phyloP scores from a whole-genome alignment of 1,139 yeast genomes.

The Taiozyma sp. region DNA sequence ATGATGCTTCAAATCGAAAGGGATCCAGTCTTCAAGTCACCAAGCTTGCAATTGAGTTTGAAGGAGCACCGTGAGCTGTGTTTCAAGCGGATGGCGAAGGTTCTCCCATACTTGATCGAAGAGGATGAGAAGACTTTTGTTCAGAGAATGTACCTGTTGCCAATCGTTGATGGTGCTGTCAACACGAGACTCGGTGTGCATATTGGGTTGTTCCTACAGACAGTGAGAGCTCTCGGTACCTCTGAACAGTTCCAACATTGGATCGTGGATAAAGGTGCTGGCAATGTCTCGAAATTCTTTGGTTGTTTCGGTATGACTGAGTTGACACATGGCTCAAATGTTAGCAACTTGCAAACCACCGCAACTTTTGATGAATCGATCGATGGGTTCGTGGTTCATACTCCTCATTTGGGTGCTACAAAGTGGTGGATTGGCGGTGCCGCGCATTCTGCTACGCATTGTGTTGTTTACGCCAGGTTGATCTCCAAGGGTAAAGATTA shows the following conservation, averaged over 20 bases:
- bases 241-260: conserved; percentile 53
- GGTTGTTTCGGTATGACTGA: conserved; percentile 96
- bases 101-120: conserved; percentile 35
- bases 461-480: conserved; percentile 74
- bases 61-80: conserved; percentile 45
- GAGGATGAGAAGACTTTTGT: conserved; percentile 37
- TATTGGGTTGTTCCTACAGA: conserved; percentile 61
- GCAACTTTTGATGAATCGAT: conserved; percentile 63
- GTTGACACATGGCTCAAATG: conserved; percentile 89
- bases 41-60: conserved; percentile 39
- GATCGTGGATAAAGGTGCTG: conserved; percentile 77
- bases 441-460: conserved; percentile 86
- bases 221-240: conserved; percentile 69
- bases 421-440: conserved; percentile 99
- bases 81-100: conserved; percentile 40
- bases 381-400: conserved; percentile 68
- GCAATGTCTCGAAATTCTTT: conserved; percentile 54
- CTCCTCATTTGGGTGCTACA: conserved; percentile 88
- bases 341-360: conserved; percentile 89
- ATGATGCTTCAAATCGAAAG: conserved; percentile 44
- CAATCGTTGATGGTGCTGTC: conserved; percentile 50
- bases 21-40: conserved; percentile 41
- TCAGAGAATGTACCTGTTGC: conserved; percentile 34
- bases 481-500: conserved; percentile 76
- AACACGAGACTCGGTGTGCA: conserved; percentile 68